These are phyloP conservation scores for Umbelopsis isabellina DNA, from an alignment of 192 early-diverging fungal species.

Conservation along the genomic window DNA sequence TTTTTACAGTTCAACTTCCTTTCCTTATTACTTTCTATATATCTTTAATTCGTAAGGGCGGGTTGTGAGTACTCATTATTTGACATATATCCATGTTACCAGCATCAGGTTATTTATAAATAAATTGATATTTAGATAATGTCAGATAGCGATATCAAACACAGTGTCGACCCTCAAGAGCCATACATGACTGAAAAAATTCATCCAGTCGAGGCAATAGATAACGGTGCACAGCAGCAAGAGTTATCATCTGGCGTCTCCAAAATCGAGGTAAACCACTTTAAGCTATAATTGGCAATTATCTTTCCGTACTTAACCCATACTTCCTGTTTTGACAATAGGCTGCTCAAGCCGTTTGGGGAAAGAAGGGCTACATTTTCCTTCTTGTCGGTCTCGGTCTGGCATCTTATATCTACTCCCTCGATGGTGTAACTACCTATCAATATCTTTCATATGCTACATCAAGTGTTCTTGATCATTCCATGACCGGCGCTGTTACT, in stretches of 20 bases:
- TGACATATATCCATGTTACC: too few species aligned
- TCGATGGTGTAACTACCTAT: not conserved
- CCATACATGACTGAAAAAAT: too few species aligned
- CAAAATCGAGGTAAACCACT: not conserved
- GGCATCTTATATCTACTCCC: constrained; percentile 1
- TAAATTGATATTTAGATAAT: too few species aligned
- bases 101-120: too few species aligned
- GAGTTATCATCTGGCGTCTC: not conserved
- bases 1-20: too few species aligned
- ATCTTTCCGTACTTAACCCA: not conserved
- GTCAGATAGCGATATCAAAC: too few species aligned
- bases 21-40: too few species aligned
- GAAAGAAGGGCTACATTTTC: not conserved
- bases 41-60: too few species aligned
- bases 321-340: not conserved
- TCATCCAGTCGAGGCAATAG: not conserved
- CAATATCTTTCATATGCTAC: constrained; percentile 22
- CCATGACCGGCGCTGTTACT: constrained; percentile 16
- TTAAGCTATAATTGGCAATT: not conserved
- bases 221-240: not conserved
- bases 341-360: not conserved
- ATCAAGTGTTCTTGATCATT: constrained; percentile 10
- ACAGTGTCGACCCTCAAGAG: too few species aligned
- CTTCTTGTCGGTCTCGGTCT: not conserved
- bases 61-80: too few species aligned